Base-by-base conservation (phyloP, 75 land plant species). In the Ceratopteris richardii region DNA sequence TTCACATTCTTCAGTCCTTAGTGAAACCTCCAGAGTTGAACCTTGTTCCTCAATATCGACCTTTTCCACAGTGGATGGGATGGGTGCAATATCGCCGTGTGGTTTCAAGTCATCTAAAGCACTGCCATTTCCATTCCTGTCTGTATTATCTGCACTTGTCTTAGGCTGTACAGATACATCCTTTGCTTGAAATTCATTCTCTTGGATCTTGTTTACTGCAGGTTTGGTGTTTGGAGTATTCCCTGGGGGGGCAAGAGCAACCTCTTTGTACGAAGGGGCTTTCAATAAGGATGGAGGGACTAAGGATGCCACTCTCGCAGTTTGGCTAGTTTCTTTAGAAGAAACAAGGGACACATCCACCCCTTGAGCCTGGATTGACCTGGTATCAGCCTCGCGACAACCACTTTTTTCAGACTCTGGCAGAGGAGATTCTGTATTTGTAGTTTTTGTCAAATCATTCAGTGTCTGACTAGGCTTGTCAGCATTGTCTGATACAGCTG, bases 201-300 rank as follows among this genome's bases (percentile, higher is more conserved):
- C 57, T 31, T 69, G 77, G 50, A 74, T 51, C 48, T 60, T 79
- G 36, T 58, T 40, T 47, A 79, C 70, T 44, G 74, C 30, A 22
- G 64, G 44, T 24, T 46, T 29, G 28, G 43, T 1, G 13, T 3
- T 14, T 17, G 54, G 29, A 53, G 57, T 26, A 17, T 47, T 78
- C 36, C 92, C 92, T 21, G 86, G 92, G 0, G 92, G 87, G 16
- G 92, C 82, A 48, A 87, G 10, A 11, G 92, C 92, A 0, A 87
- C 87, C 64, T 87, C 86, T 63, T 83, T 87, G 58, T 87, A 87
- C 9, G 92, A 87, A 62, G 71, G 77, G 56, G 77, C 69, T 63
- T 68, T 29, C 82, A 80, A 51, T 66, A 57, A 48, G 54, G 72
- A 0, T 66, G 61, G 30, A n/a, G n/a, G n/a, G n/a, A n/a, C n/a